phyloP scores from a whole-genome alignment of 2,329 filamentous ascomycete genomes.

The Chalara sp. region DNA sequence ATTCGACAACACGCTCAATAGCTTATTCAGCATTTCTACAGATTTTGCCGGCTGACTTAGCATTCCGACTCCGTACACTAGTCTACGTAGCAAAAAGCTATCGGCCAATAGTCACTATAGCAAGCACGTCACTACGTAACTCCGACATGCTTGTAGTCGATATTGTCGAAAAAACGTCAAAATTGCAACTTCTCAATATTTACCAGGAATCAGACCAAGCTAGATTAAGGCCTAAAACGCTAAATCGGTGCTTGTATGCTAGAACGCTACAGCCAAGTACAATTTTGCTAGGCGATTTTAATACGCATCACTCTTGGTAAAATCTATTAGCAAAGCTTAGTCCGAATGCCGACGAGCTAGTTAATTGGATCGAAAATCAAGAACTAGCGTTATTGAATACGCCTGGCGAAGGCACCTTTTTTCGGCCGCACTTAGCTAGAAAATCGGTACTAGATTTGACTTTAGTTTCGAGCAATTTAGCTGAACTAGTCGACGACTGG shows the following conservation, averaged over 20 bases:
- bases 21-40: neutral
- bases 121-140: neutral
- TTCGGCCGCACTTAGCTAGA: neutral
- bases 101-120: neutral
- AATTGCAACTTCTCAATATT: neutral
- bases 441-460: neutral
- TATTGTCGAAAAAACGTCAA: neutral
- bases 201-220: neutral
- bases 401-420: neutral
- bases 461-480: neutral
- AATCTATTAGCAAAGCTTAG: neutral
- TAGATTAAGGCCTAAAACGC: neutral
- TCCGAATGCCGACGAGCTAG: neutral
- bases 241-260: neutral
- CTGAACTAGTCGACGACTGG: neutral
- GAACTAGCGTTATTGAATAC: neutral
- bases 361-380: neutral
- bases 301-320: neutral
- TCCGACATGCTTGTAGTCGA: neutral
- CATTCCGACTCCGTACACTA: neutral
- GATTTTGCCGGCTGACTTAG: neutral
- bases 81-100: neutral
- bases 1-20: neutral
- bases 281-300: neutral
- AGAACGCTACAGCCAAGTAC: neutral